phyloP scores from a whole-genome alignment of 2,329 filamentous ascomycete species.

The Aspergillus pseudoviridinutans region DNA sequence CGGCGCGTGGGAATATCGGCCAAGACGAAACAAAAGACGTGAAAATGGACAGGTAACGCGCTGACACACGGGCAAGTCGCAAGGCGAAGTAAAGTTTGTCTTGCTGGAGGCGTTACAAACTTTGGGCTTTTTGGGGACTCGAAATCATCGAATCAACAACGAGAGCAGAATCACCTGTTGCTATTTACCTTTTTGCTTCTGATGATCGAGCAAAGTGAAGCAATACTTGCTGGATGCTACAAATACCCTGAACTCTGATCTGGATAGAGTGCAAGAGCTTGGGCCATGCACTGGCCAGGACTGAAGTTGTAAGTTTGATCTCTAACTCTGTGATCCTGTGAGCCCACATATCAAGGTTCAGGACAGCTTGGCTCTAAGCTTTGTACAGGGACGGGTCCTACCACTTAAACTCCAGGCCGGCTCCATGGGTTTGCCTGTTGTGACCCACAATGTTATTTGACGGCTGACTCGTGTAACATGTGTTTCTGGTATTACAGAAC shows the following conservation, averaged over 20 bases:
- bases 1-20: background rate
- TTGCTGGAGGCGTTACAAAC: background rate
- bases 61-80: background rate
- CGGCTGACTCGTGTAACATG: background rate
- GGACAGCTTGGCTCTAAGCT: background rate
- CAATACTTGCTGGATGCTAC: background rate
- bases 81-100: background rate
- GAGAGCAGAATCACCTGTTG: background rate
- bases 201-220: background rate
- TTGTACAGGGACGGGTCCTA: background rate
- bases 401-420: background rate
- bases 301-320: background rate
- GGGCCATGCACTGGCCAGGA: background rate
- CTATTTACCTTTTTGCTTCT: background rate
- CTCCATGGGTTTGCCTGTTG: background rate
- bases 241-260: background rate
- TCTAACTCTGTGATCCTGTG: background rate
- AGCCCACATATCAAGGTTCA: background rate
- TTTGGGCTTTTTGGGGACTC: background rate
- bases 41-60: background rate
- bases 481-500: background rate
- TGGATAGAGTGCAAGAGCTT: background rate
- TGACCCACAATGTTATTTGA: background rate
- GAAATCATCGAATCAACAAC: background rate
- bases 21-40: background rate